Percentiles rank a stretch among this genome's conserved stretches.
Conservation (phyloP, 2,329 filamentous ascomycete species). For the Colletotrichum sp. region DNA sequence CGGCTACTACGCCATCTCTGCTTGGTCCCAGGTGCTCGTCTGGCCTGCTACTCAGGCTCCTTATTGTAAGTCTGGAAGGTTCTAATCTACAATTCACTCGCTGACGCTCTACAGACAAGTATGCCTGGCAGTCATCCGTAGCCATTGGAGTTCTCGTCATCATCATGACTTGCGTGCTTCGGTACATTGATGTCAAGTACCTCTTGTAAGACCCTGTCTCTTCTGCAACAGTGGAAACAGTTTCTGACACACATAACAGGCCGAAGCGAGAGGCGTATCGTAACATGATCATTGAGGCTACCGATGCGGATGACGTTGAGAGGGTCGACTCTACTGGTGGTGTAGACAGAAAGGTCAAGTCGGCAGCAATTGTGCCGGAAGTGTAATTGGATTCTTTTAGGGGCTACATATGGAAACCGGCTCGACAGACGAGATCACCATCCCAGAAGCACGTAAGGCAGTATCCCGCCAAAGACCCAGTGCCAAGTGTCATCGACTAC, state of each 20-base stretch:
- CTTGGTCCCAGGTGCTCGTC: slow-evolving; percentile 56
- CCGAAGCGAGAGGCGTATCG: slow-evolving; percentile 1
- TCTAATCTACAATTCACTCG: background rate
- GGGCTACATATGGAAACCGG: background rate
- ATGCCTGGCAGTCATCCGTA: slow-evolving; percentile 53
- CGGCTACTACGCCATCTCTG: slow-evolving; percentile 53
- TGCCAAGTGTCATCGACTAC: no score
- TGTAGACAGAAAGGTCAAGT: background rate
- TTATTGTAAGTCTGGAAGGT: slow-evolving; percentile 39
- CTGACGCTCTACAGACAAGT: slow-evolving; percentile 35
- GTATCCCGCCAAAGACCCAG: no score
- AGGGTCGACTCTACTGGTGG: background rate
- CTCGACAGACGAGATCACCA: background rate
- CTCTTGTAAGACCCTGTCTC: slow-evolving; percentile 23
- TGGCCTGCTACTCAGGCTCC: slow-evolving; percentile 58
- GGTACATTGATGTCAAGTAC: slow-evolving; percentile 48
- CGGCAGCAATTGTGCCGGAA: background rate
- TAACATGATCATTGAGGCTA: background rate
- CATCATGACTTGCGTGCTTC: slow-evolving; percentile 46
- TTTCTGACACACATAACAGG: background rate
- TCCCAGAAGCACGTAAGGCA: background rate
- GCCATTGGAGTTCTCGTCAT: slow-evolving; percentile 49
- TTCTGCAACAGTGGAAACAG: no score
- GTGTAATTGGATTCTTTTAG: background rate
- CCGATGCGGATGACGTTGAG: background rate